Evolutionary conservation across 345 rosid genomes (phyloP).

Genomic region (Syzygium oleosum): DNA sequence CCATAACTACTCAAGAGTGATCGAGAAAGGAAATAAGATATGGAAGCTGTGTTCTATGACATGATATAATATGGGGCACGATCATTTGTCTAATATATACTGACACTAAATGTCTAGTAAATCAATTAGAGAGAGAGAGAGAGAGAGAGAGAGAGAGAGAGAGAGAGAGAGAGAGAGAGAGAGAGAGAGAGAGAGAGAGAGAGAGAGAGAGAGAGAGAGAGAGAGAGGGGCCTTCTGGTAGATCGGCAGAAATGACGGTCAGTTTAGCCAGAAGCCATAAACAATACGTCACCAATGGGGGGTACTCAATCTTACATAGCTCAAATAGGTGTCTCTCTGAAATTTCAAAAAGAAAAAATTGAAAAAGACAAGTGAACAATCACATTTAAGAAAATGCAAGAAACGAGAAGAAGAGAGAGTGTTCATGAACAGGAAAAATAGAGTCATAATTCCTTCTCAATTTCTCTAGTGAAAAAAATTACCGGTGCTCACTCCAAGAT

Average conservation of each 20-base stretch:
- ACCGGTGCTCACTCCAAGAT: slow-evolving; percentile 62
- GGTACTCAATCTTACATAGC: slow-evolving; percentile 26
- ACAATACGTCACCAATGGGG: not conserved
- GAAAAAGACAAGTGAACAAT: not conserved
- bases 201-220: not conserved
- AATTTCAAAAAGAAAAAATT: not conserved
- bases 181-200: not conserved
- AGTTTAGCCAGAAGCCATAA: not conserved
- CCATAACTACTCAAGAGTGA: not conserved
- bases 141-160: no score
- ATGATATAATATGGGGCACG: slow-evolving; percentile 16
- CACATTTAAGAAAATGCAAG: not conserved
- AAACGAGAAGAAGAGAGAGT: not conserved
- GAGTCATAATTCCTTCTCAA: not conserved
- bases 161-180: not conserved
- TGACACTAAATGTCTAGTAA: no score
- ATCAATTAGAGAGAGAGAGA: no score
- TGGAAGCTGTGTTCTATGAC: not conserved
- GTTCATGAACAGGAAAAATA: not conserved
- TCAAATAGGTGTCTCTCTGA: slow-evolving; percentile 36
- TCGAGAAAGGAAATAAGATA: not conserved
- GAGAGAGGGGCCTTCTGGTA: not conserved
- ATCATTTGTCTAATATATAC: no score
- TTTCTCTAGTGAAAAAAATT: not conserved
- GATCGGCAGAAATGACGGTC: not conserved